Base-by-base conservation (phyloP, 805 yeast genomes). In the Saccharomyces kudriavzevii region DNA sequence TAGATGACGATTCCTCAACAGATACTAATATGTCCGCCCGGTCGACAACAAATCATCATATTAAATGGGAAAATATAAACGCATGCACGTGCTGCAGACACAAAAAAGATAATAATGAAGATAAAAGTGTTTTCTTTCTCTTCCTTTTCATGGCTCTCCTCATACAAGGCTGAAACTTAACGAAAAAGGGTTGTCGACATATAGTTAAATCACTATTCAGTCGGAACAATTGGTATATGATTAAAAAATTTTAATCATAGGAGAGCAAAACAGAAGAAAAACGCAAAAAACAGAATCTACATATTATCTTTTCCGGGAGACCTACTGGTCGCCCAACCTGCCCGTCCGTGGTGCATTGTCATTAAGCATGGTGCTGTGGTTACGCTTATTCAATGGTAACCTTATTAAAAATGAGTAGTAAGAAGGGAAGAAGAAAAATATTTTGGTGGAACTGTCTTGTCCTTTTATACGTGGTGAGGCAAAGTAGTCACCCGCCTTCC, bases 91-190 rank as follows among this genome's bases (percentile, higher is more conserved):
- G 4, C 40, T 26, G 45, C 14, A 47, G 24, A 31, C 40, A 43
- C n/a, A 26, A 25, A 35, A 47, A 26, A n/a, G 25, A 22, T 47
- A 47, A 40, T 14, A 40, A 48, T 28, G 35, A 20, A 20, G 26
- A 17, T n/a, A 17, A 47, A 25, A 14, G 13, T 25, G 10, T 5
- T 29, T 29, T 10, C 9, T 29, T 47, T 47, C 28, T 28, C 27
- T 3, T 25, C 5, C 28, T 29, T 28, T 24, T 28, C 28, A 28
- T 22, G 9, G 26, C 20, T 40, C 40, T 54, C 57, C 71, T 72
- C 76, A 73, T 73, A 73, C 76, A 73, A 73, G 76, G 76, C 76
- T 73, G 76, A 73, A 73, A 73, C 76, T 73, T 73, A 73, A 73
- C 76, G 76, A 73, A 66, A 65, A 66, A 67, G 61, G 68, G 66